Conservation (phyloP, 2,329 filamentous ascomycete genomes). For the Monilinia laxa region DNA sequence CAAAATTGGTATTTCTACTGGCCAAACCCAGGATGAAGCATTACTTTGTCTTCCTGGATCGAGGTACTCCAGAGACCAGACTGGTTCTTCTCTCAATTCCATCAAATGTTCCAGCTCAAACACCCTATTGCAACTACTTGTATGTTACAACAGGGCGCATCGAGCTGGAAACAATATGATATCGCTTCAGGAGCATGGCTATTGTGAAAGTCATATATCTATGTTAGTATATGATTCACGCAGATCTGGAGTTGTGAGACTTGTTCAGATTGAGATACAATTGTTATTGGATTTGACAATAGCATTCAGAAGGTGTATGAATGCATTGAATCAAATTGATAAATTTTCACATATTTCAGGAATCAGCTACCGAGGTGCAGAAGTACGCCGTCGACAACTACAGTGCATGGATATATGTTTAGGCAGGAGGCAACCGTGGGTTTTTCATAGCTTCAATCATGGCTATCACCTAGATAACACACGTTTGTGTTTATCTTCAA, state of each 20-base stretch:
- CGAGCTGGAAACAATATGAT: background rate
- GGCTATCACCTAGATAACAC: background rate
- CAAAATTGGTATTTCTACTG: background rate
- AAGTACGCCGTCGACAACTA: slow-evolving; percentile 8
- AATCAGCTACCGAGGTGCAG: background rate
- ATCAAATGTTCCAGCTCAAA: background rate
- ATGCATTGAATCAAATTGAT: background rate
- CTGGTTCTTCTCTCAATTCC: background rate
- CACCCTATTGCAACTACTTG: background rate
- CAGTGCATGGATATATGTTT: slow-evolving; percentile 15
- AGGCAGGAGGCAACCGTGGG: slow-evolving; percentile 4
- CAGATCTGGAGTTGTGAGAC: background rate
- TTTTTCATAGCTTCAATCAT: background rate
- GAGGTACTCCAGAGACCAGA: background rate
- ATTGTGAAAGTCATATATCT: background rate
- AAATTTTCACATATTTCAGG: background rate
- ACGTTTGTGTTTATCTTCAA: slow-evolving; percentile 16
- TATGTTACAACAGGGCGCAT: background rate
- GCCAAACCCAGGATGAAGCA: background rate
- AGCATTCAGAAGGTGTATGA: background rate
- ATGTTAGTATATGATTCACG: background rate
- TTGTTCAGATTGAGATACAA: background rate
- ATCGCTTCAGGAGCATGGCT: slow-evolving; percentile 2
- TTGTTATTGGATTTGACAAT: background rate
- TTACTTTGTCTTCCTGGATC: background rate